Percentiles rank a stretch among this genome's conserved stretches.
These are phyloP conservation scores for Pestalotiopsis sp. DNA, from an alignment of 2,329 filamentous ascomycete species.

Conservation along the genomic window DNA sequence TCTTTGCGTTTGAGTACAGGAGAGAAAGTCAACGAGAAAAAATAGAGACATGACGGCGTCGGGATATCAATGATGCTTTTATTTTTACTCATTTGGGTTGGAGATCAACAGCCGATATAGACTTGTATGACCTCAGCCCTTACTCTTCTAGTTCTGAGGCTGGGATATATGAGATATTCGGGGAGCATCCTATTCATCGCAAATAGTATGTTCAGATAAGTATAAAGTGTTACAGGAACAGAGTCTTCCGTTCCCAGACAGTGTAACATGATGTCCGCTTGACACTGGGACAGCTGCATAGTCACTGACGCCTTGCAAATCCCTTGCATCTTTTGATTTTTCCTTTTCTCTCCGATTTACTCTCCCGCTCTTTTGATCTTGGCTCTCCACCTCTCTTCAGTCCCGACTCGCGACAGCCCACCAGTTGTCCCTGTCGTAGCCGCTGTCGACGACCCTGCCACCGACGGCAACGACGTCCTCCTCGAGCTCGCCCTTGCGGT, in stretches of 20 bases:
- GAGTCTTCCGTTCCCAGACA: too few species aligned
- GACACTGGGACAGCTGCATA: too few species aligned
- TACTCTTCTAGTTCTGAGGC: too few species aligned
- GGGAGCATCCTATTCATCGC: too few species aligned
- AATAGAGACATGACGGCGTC: neutral
- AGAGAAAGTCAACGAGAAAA: neutral
- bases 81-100: neutral
- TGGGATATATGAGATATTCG: too few species aligned
- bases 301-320: too few species aligned
- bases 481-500: conserved; percentile 84
- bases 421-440: conserved; percentile 98
- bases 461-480: conserved; percentile 75
- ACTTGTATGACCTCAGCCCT: neutral
- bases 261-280: too few species aligned
- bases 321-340: neutral
- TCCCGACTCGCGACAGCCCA: conserved; percentile 71
- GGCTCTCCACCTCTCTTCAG: neutral
- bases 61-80: neutral
- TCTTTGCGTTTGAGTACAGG: neutral
- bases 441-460: conserved; percentile 74
- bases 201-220: too few species aligned
- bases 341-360: neutral
- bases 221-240: too few species aligned
- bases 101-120: neutral
- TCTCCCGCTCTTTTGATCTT: neutral